Percentiles rank a stretch among this genome's conserved stretches.
phyloP scores from a whole-genome alignment of 805 yeast genomes.

The Kuraishia piskuri region DNA sequence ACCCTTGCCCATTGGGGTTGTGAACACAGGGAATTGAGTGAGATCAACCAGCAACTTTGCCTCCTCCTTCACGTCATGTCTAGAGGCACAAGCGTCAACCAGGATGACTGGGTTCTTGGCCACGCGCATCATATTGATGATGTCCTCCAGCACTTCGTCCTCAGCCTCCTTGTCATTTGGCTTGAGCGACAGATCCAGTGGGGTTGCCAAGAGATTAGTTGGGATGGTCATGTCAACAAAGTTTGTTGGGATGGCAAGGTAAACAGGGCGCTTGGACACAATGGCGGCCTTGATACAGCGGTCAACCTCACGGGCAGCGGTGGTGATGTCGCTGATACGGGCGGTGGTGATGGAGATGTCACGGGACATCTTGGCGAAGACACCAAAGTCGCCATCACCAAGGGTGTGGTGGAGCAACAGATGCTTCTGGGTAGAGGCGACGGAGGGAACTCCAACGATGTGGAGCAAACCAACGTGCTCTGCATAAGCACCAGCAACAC shows the following conservation, averaged over 20 bases:
- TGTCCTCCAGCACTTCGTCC: constrained; percentile 47
- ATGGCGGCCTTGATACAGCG: constrained; percentile 65
- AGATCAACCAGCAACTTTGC: constrained; percentile 51
- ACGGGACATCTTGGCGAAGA: constrained; percentile 71
- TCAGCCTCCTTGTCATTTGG: constrained; percentile 56
- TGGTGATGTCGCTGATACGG: constrained; percentile 49
- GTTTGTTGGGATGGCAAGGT: constrained; percentile 78
- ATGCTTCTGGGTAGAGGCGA: constrained; percentile 63
- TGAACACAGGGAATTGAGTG: constrained; percentile 75
- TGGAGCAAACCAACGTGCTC: constrained; percentile 84
- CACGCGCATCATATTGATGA: constrained; percentile 40
- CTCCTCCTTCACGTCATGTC: constrained; percentile 64
- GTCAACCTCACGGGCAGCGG: constrained; percentile 69
- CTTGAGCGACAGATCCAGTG: constrained; percentile 51
- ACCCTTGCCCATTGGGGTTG: constrained; percentile 89
- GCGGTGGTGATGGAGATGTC: constrained; percentile 62
- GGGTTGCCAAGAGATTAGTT: constrained; percentile 46
- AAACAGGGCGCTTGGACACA: constrained; percentile 71
- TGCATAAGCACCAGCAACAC: constrained; percentile 83
- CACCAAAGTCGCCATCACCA: constrained; percentile 77
- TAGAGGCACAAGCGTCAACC: constrained; percentile 81
- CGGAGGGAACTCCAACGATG: constrained; percentile 81
- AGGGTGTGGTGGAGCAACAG: constrained; percentile 74
- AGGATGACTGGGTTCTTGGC: constrained; percentile 68
- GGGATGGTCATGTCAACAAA: constrained; percentile 60